Evolutionary conservation across 139 green algal species (phyloP).

Genomic region (Gonium pectorale): DNA sequence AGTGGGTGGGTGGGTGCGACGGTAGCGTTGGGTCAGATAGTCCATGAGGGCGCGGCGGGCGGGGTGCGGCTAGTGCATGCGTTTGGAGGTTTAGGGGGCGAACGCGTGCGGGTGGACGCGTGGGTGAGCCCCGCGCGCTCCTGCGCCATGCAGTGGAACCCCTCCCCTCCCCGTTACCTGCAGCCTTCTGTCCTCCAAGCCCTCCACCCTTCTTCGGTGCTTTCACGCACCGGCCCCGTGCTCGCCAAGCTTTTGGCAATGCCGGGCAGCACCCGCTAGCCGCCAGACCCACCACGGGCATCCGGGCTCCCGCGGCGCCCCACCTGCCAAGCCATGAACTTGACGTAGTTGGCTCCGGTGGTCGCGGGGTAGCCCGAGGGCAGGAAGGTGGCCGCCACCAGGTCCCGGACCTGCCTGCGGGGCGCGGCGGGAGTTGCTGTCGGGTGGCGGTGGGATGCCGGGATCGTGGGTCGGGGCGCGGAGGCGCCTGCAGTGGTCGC

Average conservation of each 20-base stretch:
- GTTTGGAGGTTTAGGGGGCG: neutral
- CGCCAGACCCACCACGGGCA: neutral
- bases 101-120: neutral
- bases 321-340: slow-evolving; percentile 52
- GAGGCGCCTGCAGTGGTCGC: too few species aligned
- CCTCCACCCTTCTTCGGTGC: neutral
- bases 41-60: neutral
- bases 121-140: neutral
- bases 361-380: slow-evolving; percentile 62
- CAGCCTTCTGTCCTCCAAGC: neutral
- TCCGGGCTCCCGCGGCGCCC: neutral
- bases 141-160: neutral
- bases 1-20: neutral
- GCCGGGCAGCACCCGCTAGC: neutral
- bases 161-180: neutral
- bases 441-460: neutral
- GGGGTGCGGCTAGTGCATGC: too few species aligned
- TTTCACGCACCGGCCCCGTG: neutral
- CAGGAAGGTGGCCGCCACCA: slow-evolving; percentile 60
- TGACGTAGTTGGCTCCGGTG: slow-evolving; percentile 54
- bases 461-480: neutral
- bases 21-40: neutral
- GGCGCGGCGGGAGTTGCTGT: neutral
- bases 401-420: slow-evolving; percentile 19
- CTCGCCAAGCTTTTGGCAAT: too few species aligned